phyloP scores from a whole-genome alignment of 2,329 filamentous ascomycete genomes.

The Diaporthe sp. region DNA sequence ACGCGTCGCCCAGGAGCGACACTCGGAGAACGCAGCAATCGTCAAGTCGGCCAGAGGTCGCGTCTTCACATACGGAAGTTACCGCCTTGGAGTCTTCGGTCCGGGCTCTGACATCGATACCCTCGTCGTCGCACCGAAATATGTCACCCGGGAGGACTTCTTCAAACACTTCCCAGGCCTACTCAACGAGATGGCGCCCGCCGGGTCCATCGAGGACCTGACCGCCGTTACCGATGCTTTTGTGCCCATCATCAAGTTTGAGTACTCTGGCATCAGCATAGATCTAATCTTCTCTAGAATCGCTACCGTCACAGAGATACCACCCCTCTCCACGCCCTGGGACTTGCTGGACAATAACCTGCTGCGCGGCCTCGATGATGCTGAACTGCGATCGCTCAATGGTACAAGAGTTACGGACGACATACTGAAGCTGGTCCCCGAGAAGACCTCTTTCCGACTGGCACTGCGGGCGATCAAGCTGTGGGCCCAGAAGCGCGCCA shows the following conservation, averaged over 20 bases:
- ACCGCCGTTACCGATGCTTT: constrained; percentile 90
- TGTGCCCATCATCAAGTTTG: constrained; percentile 97
- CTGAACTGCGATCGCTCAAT: constrained; percentile 89
- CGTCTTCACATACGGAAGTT: constrained; percentile 97
- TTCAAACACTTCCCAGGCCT: constrained; percentile 89
- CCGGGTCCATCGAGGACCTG: constrained; percentile 86
- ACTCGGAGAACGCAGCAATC: constrained; percentile 78
- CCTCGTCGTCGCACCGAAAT: constrained; percentile 89
- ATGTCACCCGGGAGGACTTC: constrained; percentile 90
- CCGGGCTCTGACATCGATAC: constrained; percentile 99
- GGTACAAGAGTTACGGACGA: constrained; percentile 95
- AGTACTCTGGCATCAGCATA: constrained; percentile 91
- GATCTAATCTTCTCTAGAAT: constrained; percentile 92
- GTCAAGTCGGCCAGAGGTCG: constrained; percentile 89
- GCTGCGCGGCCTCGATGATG: constrained; percentile 87
- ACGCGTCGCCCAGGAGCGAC: constrained; percentile 80
- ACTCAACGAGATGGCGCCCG: constrained; percentile 80
- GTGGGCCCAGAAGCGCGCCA: constrained; percentile 92
- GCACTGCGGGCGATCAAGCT: constrained; percentile 94
- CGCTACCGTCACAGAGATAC: constrained; percentile 76
- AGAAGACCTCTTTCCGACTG: constrained; percentile 88
- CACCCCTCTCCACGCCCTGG: constrained; percentile 57
- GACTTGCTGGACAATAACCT: constrained; percentile 86
- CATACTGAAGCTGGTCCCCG: constrained; percentile 88
- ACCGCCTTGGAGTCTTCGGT: constrained; percentile 91